Conservation (phyloP, 768 basidiomycete genomes). For the Trametopsis cervina region DNA sequence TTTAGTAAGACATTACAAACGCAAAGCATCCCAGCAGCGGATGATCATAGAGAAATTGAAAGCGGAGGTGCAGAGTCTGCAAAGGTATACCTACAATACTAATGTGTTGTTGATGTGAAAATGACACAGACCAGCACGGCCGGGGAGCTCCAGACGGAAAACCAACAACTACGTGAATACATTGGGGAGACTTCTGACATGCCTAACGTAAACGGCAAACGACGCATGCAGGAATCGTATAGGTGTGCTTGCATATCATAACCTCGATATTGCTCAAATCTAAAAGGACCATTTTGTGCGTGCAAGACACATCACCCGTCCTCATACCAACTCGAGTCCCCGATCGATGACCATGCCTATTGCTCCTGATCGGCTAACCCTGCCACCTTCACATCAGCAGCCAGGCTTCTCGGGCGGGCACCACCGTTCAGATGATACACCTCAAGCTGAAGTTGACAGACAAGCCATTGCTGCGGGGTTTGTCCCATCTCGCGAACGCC, state of each 20-base stretch:
- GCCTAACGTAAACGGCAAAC: slow-evolving; percentile 58
- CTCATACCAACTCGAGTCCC: slow-evolving; percentile 48
- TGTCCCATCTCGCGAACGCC: slow-evolving; percentile 26
- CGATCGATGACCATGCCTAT: slow-evolving; percentile 47
- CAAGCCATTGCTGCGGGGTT: slow-evolving; percentile 6
- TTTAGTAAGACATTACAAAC: slow-evolving; percentile 58
- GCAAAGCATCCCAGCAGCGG: slow-evolving; percentile 50
- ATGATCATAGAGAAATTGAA: slow-evolving; percentile 45
- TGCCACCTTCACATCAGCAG: slow-evolving; percentile 53
- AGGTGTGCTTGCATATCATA: slow-evolving; percentile 24
- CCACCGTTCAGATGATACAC: slow-evolving; percentile 16
- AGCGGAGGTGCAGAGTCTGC: slow-evolving; percentile 44
- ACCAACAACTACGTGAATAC: slow-evolving; percentile 36
- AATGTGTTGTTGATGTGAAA: neutral
- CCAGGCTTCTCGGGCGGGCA: slow-evolving; percentile 32
- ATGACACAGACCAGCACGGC: slow-evolving; percentile 32
- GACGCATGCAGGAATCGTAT: slow-evolving; percentile 41
- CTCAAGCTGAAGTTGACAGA: slow-evolving; percentile 8
- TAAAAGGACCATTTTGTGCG: neutral
- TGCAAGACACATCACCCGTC: slow-evolving; percentile 12
- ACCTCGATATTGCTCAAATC: neutral
- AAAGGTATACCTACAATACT: slow-evolving; percentile 32
- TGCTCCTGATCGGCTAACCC: slow-evolving; percentile 60
- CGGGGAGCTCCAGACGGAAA: slow-evolving; percentile 43
- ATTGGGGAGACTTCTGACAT: slow-evolving; percentile 29